Evolutionary conservation across 2,329 filamentous ascomycete genomes (phyloP).

Genomic region (Aspergillus pseudotamarii): DNA sequence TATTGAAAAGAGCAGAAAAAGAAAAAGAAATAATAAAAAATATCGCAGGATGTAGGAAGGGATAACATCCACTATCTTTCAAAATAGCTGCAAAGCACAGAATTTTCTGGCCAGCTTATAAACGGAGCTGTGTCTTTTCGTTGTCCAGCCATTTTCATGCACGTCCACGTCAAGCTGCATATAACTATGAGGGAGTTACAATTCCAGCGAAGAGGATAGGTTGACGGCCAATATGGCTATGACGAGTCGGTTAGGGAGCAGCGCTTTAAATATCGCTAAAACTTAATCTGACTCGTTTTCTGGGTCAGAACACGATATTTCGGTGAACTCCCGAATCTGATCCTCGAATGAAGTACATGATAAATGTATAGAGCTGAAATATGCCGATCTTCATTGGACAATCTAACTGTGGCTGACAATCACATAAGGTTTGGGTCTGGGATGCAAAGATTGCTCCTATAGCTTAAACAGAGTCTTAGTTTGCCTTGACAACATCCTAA

Average conservation of each 20-base stretch:
- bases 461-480: background rate
- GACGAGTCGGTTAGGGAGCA: background rate
- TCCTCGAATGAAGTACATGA: background rate
- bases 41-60: background rate
- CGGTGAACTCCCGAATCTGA: background rate
- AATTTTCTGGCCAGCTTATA: background rate
- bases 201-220: background rate
- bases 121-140: background rate
- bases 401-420: background rate
- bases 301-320: background rate
- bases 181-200: background rate
- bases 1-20: background rate
- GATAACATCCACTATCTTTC: background rate
- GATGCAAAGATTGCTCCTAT: background rate
- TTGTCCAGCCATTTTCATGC: background rate
- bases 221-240: background rate
- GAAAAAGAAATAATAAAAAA: background rate
- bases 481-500: background rate
- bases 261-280: background rate
- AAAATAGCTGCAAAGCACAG: background rate
- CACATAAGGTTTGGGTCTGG: background rate
- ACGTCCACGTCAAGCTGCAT: background rate
- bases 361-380: background rate
- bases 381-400: background rate
- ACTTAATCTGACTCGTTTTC: background rate